Evolutionary conservation across 352 stramenopile genomes (phyloP), one percentile per base, ranked within the genome.

Genomic region (Pythium grandisporangium): DNA sequence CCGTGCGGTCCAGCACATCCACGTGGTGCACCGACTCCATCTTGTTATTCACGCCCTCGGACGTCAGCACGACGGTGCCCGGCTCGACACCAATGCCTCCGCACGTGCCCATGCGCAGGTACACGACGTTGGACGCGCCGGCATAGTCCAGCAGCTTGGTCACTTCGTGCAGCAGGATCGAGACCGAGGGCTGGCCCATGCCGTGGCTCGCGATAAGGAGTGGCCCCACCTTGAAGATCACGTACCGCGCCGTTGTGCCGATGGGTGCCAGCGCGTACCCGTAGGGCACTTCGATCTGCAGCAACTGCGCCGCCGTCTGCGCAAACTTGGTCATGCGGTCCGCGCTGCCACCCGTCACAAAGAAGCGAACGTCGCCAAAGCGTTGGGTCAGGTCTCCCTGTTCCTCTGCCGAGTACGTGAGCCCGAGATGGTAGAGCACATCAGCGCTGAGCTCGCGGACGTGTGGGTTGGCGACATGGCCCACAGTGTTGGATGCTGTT

Each of bases 81-180:
- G 67, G 63, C 30, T 83, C 71, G 35, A 92, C 73, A 23, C 73
- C 78, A 14, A 92, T 61, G 43, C 78, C 78, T 25, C 78, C 78
- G 45, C 69, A 86, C 46, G 78, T 90, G 39, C 78, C 78, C 64
- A 92, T 84, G 55, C 78, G 78, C 35, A 88, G 84, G 61, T 89
- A 84, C 12, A 66, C 65, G 19, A 57, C 57, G 43, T 70, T 48
- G 23, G 74, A 40, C 2, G 59, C 74, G 11, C 67, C 69, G 10
- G 78, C 78, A 51, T 89, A 82, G 33, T 85, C 66, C 19, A 92
- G 74, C 46, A 86, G 61, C 60, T 88, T 87, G 60, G 77, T 87
- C 26, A 89, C 70, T 45, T 92, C 78, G 48, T 92, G 77, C 39
- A 92, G 54, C 41, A 87, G 42, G 46, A 92, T 88, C 19, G 71